Conservation (phyloP, 2,329 filamentous ascomycete genomes). For the Penicillium sclerotiorum region DNA sequence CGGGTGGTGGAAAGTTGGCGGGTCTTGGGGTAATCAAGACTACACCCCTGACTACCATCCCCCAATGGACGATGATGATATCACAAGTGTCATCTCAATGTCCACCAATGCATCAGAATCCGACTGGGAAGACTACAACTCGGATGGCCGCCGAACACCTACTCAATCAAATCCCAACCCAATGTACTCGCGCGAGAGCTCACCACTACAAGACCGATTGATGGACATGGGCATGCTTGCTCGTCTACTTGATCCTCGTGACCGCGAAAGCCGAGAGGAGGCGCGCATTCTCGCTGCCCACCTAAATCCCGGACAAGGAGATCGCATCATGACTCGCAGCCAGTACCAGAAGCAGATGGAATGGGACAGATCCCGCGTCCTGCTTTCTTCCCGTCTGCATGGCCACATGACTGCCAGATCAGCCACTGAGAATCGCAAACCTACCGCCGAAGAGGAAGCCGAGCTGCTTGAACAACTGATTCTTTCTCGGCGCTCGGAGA, state of each 20-base stretch:
- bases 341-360: constrained; percentile 70
- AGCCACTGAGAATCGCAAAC: constrained; percentile 29
- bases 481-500: constrained; percentile 52
- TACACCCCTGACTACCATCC: constrained; percentile 76
- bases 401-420: constrained; percentile 24
- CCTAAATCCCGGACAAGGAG: constrained; percentile 58
- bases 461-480: constrained; percentile 62
- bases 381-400: constrained; percentile 53
- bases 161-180: constrained; percentile 66
- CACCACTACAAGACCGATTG: constrained; percentile 63
- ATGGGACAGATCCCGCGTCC: constrained; percentile 68
- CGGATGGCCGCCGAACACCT: constrained; percentile 65
- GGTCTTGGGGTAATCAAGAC: constrained; percentile 83
- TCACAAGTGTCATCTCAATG: constrained; percentile 77
- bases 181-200: constrained; percentile 44
- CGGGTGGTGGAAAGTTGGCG: constrained; percentile 78
- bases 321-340: constrained; percentile 75
- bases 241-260: constrained; percentile 77
- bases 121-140: constrained; percentile 51
- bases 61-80: constrained; percentile 62
- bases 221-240: constrained; percentile 72
- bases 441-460: constrained; percentile 58
- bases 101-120: constrained; percentile 55
- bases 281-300: constrained; percentile 81
- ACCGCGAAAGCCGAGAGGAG: constrained; percentile 75